A percentile compares a stretch with the other conserved stretches of the same genome.
These are phyloP conservation scores for Yamadazyma epiphylla DNA, from an alignment of 1,139 yeast species.

Conservation along the genomic window DNA sequence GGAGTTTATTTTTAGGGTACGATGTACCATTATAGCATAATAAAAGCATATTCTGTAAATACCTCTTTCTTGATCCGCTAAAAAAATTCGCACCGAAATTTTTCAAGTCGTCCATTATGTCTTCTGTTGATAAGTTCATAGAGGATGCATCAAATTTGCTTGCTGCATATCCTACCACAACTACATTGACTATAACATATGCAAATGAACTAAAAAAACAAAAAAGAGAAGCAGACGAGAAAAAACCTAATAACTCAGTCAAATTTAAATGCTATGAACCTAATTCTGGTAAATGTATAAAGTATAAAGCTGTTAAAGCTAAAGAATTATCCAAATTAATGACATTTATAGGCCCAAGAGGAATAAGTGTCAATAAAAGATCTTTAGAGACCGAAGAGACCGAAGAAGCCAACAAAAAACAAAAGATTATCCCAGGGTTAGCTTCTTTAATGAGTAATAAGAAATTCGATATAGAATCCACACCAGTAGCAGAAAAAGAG, in stretches of 20 bases:
- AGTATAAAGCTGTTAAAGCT: slow-evolving; percentile 55
- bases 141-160: slow-evolving; percentile 29
- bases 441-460: slow-evolving; percentile 41
- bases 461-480: slow-evolving; percentile 27
- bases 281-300: slow-evolving; percentile 62
- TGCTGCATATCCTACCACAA: slow-evolving; percentile 35
- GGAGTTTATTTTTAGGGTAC: slow-evolving; percentile 43
- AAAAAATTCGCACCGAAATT: no score
- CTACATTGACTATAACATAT: slow-evolving; percentile 39
- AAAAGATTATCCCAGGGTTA: slow-evolving; percentile 24
- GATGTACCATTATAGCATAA: slow-evolving; percentile 30
- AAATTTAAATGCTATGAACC: slow-evolving; percentile 73
- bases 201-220: slow-evolving; percentile 23
- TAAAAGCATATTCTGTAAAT: slow-evolving; percentile 1
- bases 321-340: slow-evolving; percentile 79
- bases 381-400: slow-evolving; percentile 6
- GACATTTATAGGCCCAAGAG: slow-evolving; percentile 83
- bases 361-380: slow-evolving; percentile 41
- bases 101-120: no score
- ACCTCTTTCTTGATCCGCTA: no score
- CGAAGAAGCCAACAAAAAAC: slow-evolving; percentile 5
- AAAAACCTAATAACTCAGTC: slow-evolving; percentile 33
- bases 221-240: slow-evolving; percentile 18
- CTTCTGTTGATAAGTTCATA: slow-evolving; percentile 38
- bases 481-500: slow-evolving; percentile 3